phyloP scores from a whole-genome alignment of 371 early-diverging fungal species.

The Zychaea mexicana region DNA sequence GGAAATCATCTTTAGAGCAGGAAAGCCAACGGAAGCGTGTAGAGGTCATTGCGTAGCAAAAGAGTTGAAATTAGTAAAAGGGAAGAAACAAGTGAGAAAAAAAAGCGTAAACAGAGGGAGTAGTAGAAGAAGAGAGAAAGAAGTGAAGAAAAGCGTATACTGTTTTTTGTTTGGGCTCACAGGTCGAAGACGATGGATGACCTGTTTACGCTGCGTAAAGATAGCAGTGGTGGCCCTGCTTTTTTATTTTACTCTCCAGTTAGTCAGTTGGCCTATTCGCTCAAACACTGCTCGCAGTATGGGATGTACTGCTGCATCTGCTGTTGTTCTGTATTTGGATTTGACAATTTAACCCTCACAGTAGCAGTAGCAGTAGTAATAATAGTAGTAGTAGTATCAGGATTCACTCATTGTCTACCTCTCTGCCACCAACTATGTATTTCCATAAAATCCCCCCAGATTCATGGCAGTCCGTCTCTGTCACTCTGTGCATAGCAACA shows the following conservation, averaged over 20 bases:
- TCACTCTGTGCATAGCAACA: too few relatives aligned
- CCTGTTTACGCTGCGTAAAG: background rate
- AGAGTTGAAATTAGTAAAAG: background rate
- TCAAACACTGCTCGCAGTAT: too few relatives aligned
- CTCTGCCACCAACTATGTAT: too few relatives aligned
- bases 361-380: too few relatives aligned
- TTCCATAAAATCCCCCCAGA: too few relatives aligned
- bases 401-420: too few relatives aligned
- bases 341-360: too few relatives aligned
- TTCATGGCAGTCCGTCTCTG: too few relatives aligned
- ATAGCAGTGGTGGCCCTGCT: background rate
- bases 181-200: background rate
- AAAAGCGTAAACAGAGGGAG: background rate
- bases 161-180: conserved; percentile 5
- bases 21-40: conserved; percentile 26
- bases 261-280: background rate
- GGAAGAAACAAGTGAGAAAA: background rate
- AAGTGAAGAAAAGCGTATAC: too few relatives aligned
- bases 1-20: conserved; percentile 30
- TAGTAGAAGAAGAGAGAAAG: background rate
- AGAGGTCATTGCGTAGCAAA: conserved; percentile 4
- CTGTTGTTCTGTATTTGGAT: background rate
- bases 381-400: too few relatives aligned
- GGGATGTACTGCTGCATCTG: too few relatives aligned
- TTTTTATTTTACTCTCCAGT: too few relatives aligned